Base-by-base conservation (phyloP, 345 rosid species). In the Jatropha curcas region DNA sequence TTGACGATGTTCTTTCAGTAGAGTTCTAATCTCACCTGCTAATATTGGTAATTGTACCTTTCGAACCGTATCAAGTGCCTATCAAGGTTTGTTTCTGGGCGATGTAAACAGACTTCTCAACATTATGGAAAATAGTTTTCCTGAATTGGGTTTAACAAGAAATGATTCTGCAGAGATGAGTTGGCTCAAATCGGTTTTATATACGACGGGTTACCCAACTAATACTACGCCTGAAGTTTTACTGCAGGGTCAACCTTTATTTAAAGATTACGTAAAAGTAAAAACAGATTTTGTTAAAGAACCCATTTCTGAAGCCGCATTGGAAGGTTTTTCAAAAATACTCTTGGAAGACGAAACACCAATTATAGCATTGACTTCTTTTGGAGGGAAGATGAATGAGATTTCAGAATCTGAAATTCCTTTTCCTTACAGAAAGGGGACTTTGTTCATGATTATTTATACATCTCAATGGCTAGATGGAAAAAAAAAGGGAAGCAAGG, bases 361-460 rank as follows among this genome's bases (percentile, higher is more conserved):
- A 34, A 41, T 56, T 37, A 20, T 28, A 10, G 58, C 66, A 30
- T 45, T 77, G 61, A 72, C 71, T 59, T 76, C 76, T 34, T 76
- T 43, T n/a, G 76, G 76, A 27, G 80, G 80, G 13, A 71, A 19
- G 28, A 77, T 71, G 76, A 66, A 39, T 37, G 60, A 57, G 51
- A 71, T 71, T 43, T 37, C 43, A 22, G 75, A 71, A 71, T 65
- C 80, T 31, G 31, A 71, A 13, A 59, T 66, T 45, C 67, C 80
- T 0, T 76, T 76, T 48, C 75, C 80, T 9, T 71, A 71, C 12
- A 68, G 83, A 41, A 64, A 72, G 25, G 80, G 83, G 7, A 37
- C n/a, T 11, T 2, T 76, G 27, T 80, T 72, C 77, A 80, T 28
- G 53, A 76, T 80, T 7, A 77, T 72, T 68, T 72, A 80, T 45